These are phyloP conservation scores for Pyrenophora graminea DNA, from an alignment of 2,329 filamentous ascomycete species.

Conservation along the genomic window DNA sequence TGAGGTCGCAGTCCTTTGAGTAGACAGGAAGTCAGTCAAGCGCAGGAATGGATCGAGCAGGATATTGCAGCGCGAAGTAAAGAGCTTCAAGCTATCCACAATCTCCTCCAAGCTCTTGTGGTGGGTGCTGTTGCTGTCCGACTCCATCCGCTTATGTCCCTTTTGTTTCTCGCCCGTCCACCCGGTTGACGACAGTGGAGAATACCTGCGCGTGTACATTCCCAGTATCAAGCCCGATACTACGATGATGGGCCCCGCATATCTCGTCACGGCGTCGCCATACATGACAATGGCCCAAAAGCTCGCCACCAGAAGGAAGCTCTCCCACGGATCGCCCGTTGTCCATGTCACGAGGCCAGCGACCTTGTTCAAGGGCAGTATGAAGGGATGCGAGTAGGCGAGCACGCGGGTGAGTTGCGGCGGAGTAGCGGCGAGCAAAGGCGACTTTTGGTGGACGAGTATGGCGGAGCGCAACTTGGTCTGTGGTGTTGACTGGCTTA, in stretches of 20 bases:
- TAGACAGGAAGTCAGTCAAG: slow-evolving; percentile 90
- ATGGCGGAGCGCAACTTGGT: slow-evolving; percentile 85
- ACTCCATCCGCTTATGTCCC: slow-evolving; percentile 55
- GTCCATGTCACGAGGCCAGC: slow-evolving; percentile 92
- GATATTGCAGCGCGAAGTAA: slow-evolving; percentile 90
- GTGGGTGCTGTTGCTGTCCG: slow-evolving; percentile 70
- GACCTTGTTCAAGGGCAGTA: slow-evolving; percentile 84
- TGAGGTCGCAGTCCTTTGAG: slow-evolving; percentile 85
- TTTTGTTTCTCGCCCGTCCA: slow-evolving; percentile 69
- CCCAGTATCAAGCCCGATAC: slow-evolving; percentile 80
- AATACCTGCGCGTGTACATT: slow-evolving; percentile 91
- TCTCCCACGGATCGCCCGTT: slow-evolving; percentile 92
- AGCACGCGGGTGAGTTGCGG: slow-evolving; percentile 92
- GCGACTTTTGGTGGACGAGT: slow-evolving; percentile 95
- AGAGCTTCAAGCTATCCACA: slow-evolving; percentile 86
- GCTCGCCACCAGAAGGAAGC: slow-evolving; percentile 80
- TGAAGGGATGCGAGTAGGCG: slow-evolving; percentile 93
- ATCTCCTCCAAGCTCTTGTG: slow-evolving; percentile 98
- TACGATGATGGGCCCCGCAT: slow-evolving; percentile 80
- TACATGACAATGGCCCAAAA: slow-evolving; percentile 91
- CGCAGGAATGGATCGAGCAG: slow-evolving; percentile 85
- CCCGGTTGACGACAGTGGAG: slow-evolving; percentile 83
- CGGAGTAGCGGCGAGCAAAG: slow-evolving; percentile 87
- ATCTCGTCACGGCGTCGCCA: slow-evolving; percentile 79
- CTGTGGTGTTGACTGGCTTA: slow-evolving; percentile 69